phyloP scores from a whole-genome alignment of 495 filamentous ascomycete species.

The Margaritispora aquatica region DNA sequence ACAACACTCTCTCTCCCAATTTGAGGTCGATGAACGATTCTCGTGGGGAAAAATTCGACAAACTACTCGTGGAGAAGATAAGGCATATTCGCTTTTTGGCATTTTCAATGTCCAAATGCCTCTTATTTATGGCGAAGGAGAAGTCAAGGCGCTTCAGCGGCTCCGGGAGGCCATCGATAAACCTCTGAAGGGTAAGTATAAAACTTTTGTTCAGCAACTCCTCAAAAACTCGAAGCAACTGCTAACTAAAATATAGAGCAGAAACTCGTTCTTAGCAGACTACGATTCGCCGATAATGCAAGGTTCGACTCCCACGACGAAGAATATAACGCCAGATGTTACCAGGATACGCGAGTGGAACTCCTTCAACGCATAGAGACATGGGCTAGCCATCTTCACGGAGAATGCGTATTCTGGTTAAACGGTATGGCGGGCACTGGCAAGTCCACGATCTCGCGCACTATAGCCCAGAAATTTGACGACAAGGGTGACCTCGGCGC shows the following conservation, averaged over 20 bases:
- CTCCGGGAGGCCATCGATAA: not conserved
- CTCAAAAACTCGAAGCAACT: not conserved
- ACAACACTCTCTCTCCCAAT: not conserved
- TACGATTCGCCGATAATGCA: not conserved
- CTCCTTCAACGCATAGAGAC: too few relatives aligned
- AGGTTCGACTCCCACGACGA: not conserved
- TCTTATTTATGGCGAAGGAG: slow-evolving; percentile 2
- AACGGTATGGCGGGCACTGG: too few relatives aligned
- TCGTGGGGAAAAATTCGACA: not conserved
- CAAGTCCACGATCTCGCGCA: too few relatives aligned
- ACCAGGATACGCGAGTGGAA: too few relatives aligned
- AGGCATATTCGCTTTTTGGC: slow-evolving; percentile 4
- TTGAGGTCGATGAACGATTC: not conserved
- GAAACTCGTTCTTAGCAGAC: not conserved
- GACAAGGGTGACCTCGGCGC: too few relatives aligned
- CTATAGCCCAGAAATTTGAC: too few relatives aligned
- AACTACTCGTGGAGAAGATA: not conserved
- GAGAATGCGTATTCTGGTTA: too few relatives aligned
- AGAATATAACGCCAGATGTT: too few relatives aligned
- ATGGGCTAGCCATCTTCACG: too few relatives aligned
- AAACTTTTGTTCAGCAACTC: not conserved
- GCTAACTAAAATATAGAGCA: not conserved
- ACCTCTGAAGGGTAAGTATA: not conserved
- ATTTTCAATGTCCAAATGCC: slow-evolving; percentile 1
- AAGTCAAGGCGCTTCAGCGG: slow-evolving; percentile 1